phyloP scores from a whole-genome alignment of 257 asterid species.

The Perilla frutescens region DNA sequence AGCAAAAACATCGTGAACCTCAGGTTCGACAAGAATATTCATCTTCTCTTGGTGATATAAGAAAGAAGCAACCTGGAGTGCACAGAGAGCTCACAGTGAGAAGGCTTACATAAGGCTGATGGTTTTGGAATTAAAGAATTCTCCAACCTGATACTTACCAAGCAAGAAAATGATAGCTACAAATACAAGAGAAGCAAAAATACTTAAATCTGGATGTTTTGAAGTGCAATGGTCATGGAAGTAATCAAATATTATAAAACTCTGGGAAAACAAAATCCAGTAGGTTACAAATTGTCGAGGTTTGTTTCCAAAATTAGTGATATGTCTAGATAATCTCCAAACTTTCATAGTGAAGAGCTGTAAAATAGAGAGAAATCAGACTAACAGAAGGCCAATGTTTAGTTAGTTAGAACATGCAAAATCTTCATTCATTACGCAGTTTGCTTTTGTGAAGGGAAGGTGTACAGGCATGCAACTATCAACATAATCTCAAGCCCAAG shows the following conservation, averaged over 20 bases:
- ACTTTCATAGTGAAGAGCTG: slow-evolving; percentile 24
- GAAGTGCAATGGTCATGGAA: slow-evolving; percentile 21
- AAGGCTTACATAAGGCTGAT: slow-evolving; percentile 14
- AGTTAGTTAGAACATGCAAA: slow-evolving; percentile 17
- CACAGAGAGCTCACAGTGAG: slow-evolving; percentile 40
- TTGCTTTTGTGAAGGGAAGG: slow-evolving; percentile 14
- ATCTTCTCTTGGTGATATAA: slow-evolving; percentile 88
- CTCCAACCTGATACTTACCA: slow-evolving; percentile 1
- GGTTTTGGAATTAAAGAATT: slow-evolving; percentile 8
- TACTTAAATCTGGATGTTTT: neutral
- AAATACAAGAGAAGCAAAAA: slow-evolving; percentile 2
- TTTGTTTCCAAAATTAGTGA: neutral
- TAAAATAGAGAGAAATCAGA: slow-evolving; percentile 23
- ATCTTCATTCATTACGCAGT: neutral
- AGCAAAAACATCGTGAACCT: slow-evolving; percentile 92
- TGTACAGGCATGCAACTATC: slow-evolving; percentile 4
- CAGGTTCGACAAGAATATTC: slow-evolving; percentile 98
- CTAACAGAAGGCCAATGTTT: neutral
- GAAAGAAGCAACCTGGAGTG: slow-evolving; percentile 86
- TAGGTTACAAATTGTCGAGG: neutral
- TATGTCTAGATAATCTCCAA: neutral
- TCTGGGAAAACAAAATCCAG: slow-evolving; percentile 21
- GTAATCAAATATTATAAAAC: neutral
- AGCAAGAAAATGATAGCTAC: slow-evolving; percentile 19
- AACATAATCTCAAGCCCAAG: slow-evolving; percentile 28